These are phyloP conservation scores for Favolaschia claudopus DNA, from an alignment of 768 basidiomycete species.

Conservation along the genomic window DNA sequence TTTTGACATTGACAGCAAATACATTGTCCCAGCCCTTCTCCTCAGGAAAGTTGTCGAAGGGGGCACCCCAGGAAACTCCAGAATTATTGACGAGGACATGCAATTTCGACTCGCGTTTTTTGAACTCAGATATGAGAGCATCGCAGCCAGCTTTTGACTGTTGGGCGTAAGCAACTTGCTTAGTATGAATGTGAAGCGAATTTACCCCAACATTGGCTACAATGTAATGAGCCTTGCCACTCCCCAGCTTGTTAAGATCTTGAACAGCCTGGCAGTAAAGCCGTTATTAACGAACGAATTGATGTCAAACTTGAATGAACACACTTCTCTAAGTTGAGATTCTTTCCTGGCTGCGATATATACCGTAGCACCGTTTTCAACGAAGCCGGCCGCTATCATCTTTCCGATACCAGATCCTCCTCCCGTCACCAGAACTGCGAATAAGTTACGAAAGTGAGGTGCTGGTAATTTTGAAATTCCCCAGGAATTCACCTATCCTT, in stretches of 20 bases:
- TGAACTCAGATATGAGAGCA: conserved; percentile 55
- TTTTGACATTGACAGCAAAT: conserved; percentile 16
- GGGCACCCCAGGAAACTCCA: conserved; percentile 62
- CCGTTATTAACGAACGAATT: not conserved
- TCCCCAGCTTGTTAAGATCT: conserved; percentile 18
- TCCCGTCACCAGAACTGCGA: conserved; percentile 67
- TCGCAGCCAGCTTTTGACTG: conserved; percentile 46
- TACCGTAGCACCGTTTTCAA: conserved; percentile 61
- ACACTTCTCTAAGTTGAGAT: conserved; percentile 23
- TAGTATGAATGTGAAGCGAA: conserved; percentile 52
- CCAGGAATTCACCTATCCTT: conserved; percentile 35
- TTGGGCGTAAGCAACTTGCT: conserved; percentile 57
- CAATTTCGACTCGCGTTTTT: conserved; percentile 57
- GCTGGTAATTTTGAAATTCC: not conserved
- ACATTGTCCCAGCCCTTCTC: conserved; percentile 28
- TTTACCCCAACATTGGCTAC: conserved; percentile 44
- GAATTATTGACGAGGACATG: conserved; percentile 73
- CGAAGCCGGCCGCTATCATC: conserved; percentile 72
- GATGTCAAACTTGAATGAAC: not conserved
- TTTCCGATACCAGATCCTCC: conserved; percentile 73
- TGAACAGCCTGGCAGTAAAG: not conserved
- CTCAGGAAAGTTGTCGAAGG: conserved; percentile 56
- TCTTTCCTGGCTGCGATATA: conserved; percentile 42
- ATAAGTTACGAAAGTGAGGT: not conserved
- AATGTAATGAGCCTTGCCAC: conserved; percentile 14